Evolutionary conservation across 805 yeast genomes (phyloP).

Genomic region (Sungouiozyma ichnusensis): DNA sequence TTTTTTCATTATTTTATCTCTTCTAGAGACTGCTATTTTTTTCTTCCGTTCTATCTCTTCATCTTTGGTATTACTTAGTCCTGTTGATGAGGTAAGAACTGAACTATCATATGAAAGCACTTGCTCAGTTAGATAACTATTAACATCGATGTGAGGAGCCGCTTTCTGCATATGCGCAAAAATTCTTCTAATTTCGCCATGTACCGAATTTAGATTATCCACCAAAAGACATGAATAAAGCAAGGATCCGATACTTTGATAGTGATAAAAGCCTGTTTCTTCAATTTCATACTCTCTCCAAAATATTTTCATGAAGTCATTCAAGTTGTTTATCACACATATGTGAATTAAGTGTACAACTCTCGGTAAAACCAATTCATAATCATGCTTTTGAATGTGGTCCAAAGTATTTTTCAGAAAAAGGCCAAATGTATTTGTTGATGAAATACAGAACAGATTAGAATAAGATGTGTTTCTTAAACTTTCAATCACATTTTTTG

Average conservation of each 20-base stretch:
- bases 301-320: slow-evolving; percentile 27
- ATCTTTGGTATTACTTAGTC: slow-evolving; percentile 16
- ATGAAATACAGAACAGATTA: slow-evolving; percentile 40
- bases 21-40: slow-evolving; percentile 57
- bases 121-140: slow-evolving; percentile 27
- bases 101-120: slow-evolving; percentile 29
- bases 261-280: slow-evolving; percentile 31
- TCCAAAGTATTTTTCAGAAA: slow-evolving; percentile 42
- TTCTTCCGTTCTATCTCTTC: slow-evolving; percentile 51
- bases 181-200: slow-evolving; percentile 48
- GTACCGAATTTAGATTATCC: slow-evolving; percentile 35
- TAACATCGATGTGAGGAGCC: slow-evolving; percentile 27
- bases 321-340: slow-evolving; percentile 36
- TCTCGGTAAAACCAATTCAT: slow-evolving; percentile 50
- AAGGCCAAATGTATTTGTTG: slow-evolving; percentile 41
- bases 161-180: slow-evolving; percentile 27
- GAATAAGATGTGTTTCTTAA: slow-evolving; percentile 33
- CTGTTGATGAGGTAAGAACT: slow-evolving; percentile 19
- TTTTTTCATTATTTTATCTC: slow-evolving; percentile 61
- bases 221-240: slow-evolving; percentile 34
- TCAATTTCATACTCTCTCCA: slow-evolving; percentile 30
- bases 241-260: slow-evolving; percentile 32
- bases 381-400: slow-evolving; percentile 29
- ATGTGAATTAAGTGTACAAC: slow-evolving; percentile 61
- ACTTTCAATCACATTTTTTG: slow-evolving; percentile 31